Conservation (phyloP, 1,139 yeast species). For the Hansenula sp. region DNA sequence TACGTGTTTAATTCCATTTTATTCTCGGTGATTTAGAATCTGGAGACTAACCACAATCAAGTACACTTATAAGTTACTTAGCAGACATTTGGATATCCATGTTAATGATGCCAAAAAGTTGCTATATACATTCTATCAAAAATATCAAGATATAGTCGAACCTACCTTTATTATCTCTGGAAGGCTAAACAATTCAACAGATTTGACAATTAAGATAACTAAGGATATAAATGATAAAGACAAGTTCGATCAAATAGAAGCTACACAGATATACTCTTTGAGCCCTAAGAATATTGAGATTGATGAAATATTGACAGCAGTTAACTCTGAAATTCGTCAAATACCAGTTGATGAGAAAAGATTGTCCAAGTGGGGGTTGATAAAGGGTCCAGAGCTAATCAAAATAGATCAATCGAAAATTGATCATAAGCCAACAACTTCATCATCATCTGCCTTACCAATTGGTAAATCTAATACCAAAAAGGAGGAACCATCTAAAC, state of each 20-base stretch:
- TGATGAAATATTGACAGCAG: slow-evolving; percentile 17
- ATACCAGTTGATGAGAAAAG: slow-evolving; percentile 14
- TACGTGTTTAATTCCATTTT: slow-evolving; percentile 3
- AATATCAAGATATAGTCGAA: slow-evolving; percentile 16
- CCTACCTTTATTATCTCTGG: slow-evolving; percentile 25
- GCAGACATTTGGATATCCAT: slow-evolving; percentile 22
- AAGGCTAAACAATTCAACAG: slow-evolving; percentile 8
- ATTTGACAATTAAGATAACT: slow-evolving; percentile 13
- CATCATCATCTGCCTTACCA: background rate
- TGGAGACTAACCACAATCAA: background rate
- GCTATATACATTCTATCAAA: slow-evolving; percentile 20
- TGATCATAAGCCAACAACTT: background rate
- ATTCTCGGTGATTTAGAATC: background rate
- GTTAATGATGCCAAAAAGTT: slow-evolving; percentile 22
- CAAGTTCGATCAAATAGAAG: slow-evolving; percentile 16
- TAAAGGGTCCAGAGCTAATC: slow-evolving; percentile 23
- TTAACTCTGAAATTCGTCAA: slow-evolving; percentile 11
- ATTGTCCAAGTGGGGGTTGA: slow-evolving; percentile 25
- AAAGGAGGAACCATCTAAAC: background rate
- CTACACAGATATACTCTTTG: slow-evolving; percentile 23
- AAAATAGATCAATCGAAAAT: background rate
- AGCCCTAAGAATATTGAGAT: slow-evolving; percentile 15
- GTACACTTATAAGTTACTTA: slow-evolving; percentile 24
- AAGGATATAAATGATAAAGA: slow-evolving; percentile 14
- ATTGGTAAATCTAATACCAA: background rate